Evolutionary conservation across 2,329 filamentous ascomycete species (phyloP).

Genomic region (Microdochium nivale): DNA sequence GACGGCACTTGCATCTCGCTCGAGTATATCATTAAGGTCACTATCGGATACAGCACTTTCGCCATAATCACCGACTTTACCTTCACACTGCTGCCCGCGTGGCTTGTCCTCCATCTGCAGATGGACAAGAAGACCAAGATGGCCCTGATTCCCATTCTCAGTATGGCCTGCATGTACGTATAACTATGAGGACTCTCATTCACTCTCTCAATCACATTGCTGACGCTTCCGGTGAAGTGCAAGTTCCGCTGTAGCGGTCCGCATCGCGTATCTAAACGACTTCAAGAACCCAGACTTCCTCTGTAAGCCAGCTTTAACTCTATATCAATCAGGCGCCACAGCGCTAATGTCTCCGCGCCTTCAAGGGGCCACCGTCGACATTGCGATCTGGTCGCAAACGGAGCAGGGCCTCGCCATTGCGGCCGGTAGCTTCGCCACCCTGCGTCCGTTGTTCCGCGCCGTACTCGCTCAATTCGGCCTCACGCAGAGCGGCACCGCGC

Average conservation of each 20-base stretch:
- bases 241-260: conserved; percentile 11
- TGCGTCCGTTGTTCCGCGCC: conserved; percentile 15
- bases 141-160: conserved; percentile 36
- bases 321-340: not conserved
- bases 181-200: not conserved
- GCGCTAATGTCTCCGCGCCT: not conserved
- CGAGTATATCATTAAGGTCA: conserved; percentile 36
- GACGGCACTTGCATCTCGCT: too few species aligned
- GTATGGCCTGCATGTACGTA: conserved; percentile 32
- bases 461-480: not conserved
- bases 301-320: conserved; percentile 2
- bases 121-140: conserved; percentile 37
- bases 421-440: conserved; percentile 16
- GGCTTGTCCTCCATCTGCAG: conserved; percentile 36
- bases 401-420: conserved; percentile 22
- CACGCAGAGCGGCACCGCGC: not conserved
- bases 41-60: conserved; percentile 32
- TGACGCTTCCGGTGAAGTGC: conserved; percentile 5
- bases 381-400: conserved; percentile 21
- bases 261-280: conserved; percentile 9
- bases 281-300: conserved; percentile 10
- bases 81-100: conserved; percentile 32
- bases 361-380: conserved; percentile 8
- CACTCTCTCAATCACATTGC: not conserved
- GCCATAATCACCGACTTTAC: conserved; percentile 30